A percentile compares a stretch with the other conserved stretches of the same genome.
Conservation (phyloP, 148 eudicot species). For the Camellia sinensis region DNA sequence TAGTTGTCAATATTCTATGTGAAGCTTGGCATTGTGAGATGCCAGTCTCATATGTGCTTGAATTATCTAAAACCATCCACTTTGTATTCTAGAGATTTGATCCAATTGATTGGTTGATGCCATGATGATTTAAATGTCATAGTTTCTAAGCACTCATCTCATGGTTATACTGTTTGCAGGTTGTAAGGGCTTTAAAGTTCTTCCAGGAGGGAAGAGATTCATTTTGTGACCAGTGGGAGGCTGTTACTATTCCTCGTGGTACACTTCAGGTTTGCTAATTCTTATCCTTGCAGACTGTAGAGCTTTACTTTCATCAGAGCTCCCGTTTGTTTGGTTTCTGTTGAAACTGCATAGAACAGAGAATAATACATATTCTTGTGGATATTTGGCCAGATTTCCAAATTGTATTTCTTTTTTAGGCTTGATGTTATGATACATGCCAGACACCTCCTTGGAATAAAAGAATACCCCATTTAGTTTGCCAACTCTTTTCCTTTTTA, state of each 20-base stretch:
- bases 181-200: conserved; percentile 79
- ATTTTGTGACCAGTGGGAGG: conserved; percentile 60
- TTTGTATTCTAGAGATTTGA: conserved; percentile 8
- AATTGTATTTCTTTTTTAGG: neutral
- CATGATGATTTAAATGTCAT: neutral
- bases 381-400: neutral
- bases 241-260: conserved; percentile 87
- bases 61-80: neutral
- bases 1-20: neutral
- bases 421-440: neutral
- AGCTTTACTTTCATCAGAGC: neutral
- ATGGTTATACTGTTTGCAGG: conserved; percentile 46
- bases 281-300: neutral
- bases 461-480: neutral
- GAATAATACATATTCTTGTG: neutral
- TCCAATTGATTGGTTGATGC: neutral
- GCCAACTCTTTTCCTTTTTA: neutral
- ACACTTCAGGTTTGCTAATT: conserved; percentile 89
- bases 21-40: neutral
- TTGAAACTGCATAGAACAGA: conserved; percentile 4
- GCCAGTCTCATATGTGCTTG: neutral
- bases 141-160: conserved; percentile 8
- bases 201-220: conserved; percentile 73
- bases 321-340: neutral
- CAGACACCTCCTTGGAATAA: too few relatives aligned